These are phyloP conservation scores for Dissophora globulifera DNA, from an alignment of 192 early-diverging fungal species.

Conservation along the genomic window DNA sequence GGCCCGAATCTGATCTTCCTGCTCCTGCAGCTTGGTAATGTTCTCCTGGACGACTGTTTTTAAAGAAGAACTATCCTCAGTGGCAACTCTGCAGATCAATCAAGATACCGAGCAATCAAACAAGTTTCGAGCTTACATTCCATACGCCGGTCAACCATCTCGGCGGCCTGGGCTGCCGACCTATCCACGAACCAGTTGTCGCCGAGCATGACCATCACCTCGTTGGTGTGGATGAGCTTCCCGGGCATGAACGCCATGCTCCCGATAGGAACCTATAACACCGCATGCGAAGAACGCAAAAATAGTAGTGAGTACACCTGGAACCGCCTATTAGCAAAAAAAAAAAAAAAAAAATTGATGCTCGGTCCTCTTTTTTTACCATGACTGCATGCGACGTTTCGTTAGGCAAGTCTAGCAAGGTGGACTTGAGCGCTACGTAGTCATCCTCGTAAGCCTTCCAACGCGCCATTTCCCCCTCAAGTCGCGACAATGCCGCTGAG, in stretches of 20 bases:
- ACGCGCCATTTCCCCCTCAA: conserved; percentile 52
- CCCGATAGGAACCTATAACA: conserved; percentile 82
- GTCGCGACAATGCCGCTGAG: conserved; percentile 44
- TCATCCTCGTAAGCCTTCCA: conserved; percentile 70
- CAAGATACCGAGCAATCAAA: neutral
- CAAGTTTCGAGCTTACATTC: too few relatives aligned
- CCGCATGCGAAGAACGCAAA: neutral
- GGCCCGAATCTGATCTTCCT: conserved; percentile 56
- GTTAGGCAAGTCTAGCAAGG: conserved; percentile 58
- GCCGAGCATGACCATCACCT: conserved; percentile 87
- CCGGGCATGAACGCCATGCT: conserved; percentile 92
- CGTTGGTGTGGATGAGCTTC: conserved; percentile 91
- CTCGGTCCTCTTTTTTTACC: conserved; percentile 46
- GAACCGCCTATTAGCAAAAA: neutral
- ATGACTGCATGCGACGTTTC: conserved; percentile 61
- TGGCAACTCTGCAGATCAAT: too few relatives aligned
- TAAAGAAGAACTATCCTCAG: too few relatives aligned
- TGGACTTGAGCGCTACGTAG: conserved; percentile 61
- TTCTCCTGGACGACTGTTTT: conserved; percentile 59
- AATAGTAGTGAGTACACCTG: too few relatives aligned
- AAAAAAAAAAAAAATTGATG: neutral
- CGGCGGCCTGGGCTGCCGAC: conserved; percentile 77
- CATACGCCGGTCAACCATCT: conserved; percentile 74
- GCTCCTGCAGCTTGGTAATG: conserved; percentile 56
- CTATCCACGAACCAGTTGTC: conserved; percentile 93